Percentiles rank a stretch among this genome's conserved stretches.
phyloP scores from a whole-genome alignment of 2,329 filamentous ascomycete genomes.

The Colletotrichum sp. region DNA sequence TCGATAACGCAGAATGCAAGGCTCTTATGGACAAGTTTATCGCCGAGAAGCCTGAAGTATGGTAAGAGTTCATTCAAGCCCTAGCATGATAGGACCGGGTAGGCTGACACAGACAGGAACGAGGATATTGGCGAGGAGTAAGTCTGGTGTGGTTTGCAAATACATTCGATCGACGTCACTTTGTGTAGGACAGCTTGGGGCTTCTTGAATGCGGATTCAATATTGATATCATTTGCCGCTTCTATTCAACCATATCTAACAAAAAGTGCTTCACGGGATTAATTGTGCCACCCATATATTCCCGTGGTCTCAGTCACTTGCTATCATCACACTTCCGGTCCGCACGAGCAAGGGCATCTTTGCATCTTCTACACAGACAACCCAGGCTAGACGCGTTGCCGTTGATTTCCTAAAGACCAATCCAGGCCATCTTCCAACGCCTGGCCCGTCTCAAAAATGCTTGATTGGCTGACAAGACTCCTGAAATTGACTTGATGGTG shows the following conservation, averaged over 20 bases:
- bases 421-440: neutral
- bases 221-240: neutral
- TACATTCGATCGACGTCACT: neutral
- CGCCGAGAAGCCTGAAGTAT: slow-evolving; percentile 72
- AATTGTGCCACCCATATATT: neutral
- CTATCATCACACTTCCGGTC: neutral
- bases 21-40: slow-evolving; percentile 77
- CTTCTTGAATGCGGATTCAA: neutral
- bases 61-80: slow-evolving; percentile 50
- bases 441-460: neutral
- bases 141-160: neutral
- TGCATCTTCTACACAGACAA: neutral
- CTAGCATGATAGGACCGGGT: neutral
- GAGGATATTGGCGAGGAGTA: slow-evolving; percentile 21
- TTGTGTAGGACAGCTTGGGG: neutral
- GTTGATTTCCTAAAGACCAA: neutral
- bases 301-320: neutral
- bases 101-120: neutral
- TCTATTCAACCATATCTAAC: slow-evolving; percentile 20
- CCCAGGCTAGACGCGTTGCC: neutral
- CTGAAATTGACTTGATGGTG: neutral
- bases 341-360: neutral
- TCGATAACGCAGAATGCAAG: slow-evolving; percentile 70
- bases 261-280: neutral
- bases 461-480: neutral